phyloP scores from a whole-genome alignment of 2,329 filamentous ascomycete species.

The Pleurostoma richardsiae region DNA sequence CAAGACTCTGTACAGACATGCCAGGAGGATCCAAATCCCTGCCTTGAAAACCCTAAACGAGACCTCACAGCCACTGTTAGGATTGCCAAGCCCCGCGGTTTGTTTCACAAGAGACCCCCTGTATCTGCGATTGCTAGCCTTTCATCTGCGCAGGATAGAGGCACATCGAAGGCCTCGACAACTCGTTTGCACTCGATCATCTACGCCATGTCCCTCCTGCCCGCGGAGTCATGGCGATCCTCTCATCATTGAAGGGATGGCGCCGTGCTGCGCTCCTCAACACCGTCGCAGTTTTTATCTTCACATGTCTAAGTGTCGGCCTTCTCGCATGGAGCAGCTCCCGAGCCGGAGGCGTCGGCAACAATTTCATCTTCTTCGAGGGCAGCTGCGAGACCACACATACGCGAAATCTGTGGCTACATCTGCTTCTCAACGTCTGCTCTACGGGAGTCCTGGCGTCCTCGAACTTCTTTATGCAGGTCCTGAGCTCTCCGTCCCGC shows the following conservation, averaged over 20 bases:
- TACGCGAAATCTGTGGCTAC: slow-evolving; percentile 14
- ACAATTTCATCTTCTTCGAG: slow-evolving; percentile 12
- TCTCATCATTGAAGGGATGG: slow-evolving; percentile 7
- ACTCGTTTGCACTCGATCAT: no score
- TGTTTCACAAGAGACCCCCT: no score
- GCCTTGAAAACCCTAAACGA: no score
- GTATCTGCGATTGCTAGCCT: no score
- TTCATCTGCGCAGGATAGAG: no score
- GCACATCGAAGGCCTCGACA: no score
- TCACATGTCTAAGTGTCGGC: not conserved
- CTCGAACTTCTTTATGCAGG: slow-evolving; percentile 48
- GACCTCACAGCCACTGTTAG: no score
- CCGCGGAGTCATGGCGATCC: no score
- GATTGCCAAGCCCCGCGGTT: no score
- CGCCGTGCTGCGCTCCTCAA: slow-evolving; percentile 8
- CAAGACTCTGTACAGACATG: no score
- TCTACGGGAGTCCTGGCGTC: slow-evolving; percentile 30
- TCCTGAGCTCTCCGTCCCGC: slow-evolving; percentile 43
- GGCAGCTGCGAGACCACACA: slow-evolving; percentile 14
- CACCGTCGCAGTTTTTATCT: not conserved
- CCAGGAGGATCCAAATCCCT: no score
- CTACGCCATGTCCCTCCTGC: no score
- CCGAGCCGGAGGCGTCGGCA: not conserved
- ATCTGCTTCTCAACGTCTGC: slow-evolving; percentile 23
- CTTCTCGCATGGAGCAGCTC: not conserved